Evolutionary conservation across 2,329 filamentous ascomycete species (phyloP).

Genomic region (Massarina eburnea): DNA sequence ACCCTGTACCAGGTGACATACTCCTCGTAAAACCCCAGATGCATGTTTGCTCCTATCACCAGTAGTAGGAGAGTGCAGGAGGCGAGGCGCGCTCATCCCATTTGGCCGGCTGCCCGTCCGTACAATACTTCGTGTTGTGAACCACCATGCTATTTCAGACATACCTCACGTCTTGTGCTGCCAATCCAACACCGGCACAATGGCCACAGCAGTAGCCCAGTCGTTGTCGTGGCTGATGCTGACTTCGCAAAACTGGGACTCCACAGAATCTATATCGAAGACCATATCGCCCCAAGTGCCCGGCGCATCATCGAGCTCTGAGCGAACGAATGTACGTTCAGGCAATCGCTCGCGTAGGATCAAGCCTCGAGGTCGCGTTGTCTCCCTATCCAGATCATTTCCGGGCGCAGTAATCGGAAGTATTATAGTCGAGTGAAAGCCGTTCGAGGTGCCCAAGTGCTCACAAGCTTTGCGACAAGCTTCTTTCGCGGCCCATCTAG

Average conservation of each 20-base stretch:
- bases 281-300: not conserved
- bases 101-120: not conserved
- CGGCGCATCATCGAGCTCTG: not conserved
- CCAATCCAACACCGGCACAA: conserved; percentile 47
- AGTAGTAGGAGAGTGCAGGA: too few species aligned
- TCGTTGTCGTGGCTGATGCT: conserved; percentile 88
- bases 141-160: not conserved
- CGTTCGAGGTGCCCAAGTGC: conserved; percentile 24
- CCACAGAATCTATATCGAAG: conserved; percentile 18
- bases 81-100: too few species aligned
- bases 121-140: not conserved
- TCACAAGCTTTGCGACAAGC: conserved; percentile 50
- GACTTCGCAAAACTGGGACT: conserved; percentile 62
- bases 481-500: conserved; percentile 55
- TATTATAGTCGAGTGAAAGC: conserved; percentile 45
- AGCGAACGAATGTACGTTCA: not conserved
- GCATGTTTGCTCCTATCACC: too few species aligned
- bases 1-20: too few species aligned
- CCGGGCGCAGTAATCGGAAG: conserved; percentile 18
- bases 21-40: too few species aligned
- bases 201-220: conserved; percentile 72
- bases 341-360: conserved; percentile 23
- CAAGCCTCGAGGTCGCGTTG: conserved; percentile 26
- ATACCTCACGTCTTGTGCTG: not conserved
- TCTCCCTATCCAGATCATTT: conserved; percentile 10